phyloP scores from a whole-genome alignment of 78 protist species.

The Mantamonas sphyraenae region DNA sequence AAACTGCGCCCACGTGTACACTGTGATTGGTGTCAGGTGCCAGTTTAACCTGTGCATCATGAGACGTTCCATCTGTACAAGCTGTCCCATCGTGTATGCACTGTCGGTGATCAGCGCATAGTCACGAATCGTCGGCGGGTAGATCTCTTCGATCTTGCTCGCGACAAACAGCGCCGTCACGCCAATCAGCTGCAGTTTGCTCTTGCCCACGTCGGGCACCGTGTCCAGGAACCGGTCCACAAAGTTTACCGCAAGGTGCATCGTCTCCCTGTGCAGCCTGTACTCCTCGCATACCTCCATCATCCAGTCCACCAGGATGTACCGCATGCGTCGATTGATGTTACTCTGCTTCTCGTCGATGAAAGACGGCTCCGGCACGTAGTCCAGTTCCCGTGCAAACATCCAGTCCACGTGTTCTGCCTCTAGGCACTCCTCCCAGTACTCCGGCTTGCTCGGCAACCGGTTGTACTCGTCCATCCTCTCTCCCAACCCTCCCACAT shows the following conservation, averaged over 20 bases:
- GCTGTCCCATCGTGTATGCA: background rate
- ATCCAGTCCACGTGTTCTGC: too few relatives aligned
- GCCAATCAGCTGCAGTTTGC: conserved; percentile 2
- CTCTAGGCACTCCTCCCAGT: too few relatives aligned
- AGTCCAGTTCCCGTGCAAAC: too few relatives aligned
- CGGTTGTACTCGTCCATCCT: too few relatives aligned
- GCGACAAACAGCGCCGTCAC: background rate
- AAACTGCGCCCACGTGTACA: too few relatives aligned
- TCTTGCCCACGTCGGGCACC: background rate
- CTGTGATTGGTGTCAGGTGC: too few relatives aligned
- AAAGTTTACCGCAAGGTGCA: background rate
- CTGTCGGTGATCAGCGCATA: background rate
- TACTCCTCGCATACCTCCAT: background rate
- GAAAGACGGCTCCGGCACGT: too few relatives aligned
- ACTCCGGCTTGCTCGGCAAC: too few relatives aligned
- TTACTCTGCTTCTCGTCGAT: too few relatives aligned
- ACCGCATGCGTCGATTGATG: background rate
- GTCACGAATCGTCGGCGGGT: background rate
- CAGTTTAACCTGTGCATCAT: too few relatives aligned
- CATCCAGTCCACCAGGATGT: background rate
- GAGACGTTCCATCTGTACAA: background rate
- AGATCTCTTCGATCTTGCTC: background rate
- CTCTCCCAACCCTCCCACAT: too few relatives aligned
- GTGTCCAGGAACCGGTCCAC: background rate
- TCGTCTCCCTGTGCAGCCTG: background rate